A percentile compares a stretch with the other conserved stretches of the same genome.
Conservation (phyloP, 257 asterid genomes). For the Solanum paucissectum region DNA sequence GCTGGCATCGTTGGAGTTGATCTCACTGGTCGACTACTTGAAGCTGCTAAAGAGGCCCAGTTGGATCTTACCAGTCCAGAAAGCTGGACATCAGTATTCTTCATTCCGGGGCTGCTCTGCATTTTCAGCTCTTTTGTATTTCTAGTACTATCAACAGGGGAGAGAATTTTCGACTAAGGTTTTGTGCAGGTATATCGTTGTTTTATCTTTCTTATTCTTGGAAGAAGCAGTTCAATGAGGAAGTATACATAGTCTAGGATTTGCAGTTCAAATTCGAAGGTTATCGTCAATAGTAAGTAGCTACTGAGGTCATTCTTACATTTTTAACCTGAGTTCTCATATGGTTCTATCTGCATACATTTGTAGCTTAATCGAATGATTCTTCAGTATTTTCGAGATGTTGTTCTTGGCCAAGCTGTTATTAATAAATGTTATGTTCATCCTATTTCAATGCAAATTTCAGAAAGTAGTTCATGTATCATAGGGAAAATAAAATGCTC, state of each 20-base stretch:
- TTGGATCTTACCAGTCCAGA: conserved; percentile 64
- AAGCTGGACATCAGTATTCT: conserved; percentile 74
- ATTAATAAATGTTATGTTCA: not conserved
- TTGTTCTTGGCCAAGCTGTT: not conserved
- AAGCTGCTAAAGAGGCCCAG: conserved; percentile 61
- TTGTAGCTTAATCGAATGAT: not conserved
- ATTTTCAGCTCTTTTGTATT: not conserved
- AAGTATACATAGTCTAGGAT: not conserved
- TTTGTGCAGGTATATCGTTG: not conserved
- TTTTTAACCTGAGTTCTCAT: not conserved
- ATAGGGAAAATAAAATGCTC: not conserved
- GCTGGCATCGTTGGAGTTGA: conserved; percentile 91
- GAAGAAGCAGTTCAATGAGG: not conserved
- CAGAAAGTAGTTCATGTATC: not conserved
- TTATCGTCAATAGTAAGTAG: not conserved
- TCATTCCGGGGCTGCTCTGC: conserved; percentile 65
- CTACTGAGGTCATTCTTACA: not conserved
- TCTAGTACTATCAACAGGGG: not conserved
- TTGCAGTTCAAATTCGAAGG: not conserved
- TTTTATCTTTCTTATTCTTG: not conserved
- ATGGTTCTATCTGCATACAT: not conserved
- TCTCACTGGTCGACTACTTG: conserved; percentile 84
- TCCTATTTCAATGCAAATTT: not conserved
- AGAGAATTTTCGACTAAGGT: conserved; percentile 22
- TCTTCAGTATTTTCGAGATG: not conserved